phyloP scores from a whole-genome alignment of 768 basidiomycete species.

The Cantharellus anzutake region DNA sequence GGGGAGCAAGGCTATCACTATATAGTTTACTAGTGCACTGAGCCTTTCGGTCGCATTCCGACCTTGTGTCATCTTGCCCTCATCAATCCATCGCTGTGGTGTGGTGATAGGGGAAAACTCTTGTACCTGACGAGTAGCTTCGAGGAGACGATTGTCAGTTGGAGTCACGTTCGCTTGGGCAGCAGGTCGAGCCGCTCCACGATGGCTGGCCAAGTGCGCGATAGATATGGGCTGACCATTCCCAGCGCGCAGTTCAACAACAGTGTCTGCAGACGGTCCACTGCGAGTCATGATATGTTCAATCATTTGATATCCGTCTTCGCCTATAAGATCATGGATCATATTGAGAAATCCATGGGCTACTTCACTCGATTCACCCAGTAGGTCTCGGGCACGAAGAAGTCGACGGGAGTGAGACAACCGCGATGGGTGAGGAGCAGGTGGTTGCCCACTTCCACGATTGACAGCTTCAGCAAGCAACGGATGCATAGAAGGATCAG shows the following conservation, averaged over 20 bases:
- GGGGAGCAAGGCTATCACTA: conserved; percentile 57
- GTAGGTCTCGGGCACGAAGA: background rate
- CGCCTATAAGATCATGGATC: conserved; percentile 65
- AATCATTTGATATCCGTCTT: conserved; percentile 63
- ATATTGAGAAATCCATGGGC: conserved; percentile 34
- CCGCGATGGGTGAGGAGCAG: background rate
- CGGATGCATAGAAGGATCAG: background rate
- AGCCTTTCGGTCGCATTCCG: conserved; percentile 51
- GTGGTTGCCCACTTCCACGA: background rate
- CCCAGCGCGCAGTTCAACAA: conserved; percentile 3
- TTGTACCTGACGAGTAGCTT: conserved; percentile 1
- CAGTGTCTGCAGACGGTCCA: conserved; percentile 15
- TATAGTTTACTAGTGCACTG: conserved; percentile 47
- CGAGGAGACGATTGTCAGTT: background rate
- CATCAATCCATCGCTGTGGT: conserved; percentile 75
- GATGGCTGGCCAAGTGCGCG: background rate
- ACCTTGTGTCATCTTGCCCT: conserved; percentile 63
- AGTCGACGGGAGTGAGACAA: background rate
- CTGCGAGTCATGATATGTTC: conserved; percentile 59
- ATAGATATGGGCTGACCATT: conserved; percentile 1
- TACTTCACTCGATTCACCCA: background rate
- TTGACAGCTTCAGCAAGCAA: conserved; percentile 14
- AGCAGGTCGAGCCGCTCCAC: conserved; percentile 1
- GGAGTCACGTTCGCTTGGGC: background rate
- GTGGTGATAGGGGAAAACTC: conserved; percentile 62